A percentile compares a stretch with the other conserved stretches of the same genome.
Evolutionary conservation across 345 rosid species (phyloP).

Genomic region (Dimocarpus longan): DNA sequence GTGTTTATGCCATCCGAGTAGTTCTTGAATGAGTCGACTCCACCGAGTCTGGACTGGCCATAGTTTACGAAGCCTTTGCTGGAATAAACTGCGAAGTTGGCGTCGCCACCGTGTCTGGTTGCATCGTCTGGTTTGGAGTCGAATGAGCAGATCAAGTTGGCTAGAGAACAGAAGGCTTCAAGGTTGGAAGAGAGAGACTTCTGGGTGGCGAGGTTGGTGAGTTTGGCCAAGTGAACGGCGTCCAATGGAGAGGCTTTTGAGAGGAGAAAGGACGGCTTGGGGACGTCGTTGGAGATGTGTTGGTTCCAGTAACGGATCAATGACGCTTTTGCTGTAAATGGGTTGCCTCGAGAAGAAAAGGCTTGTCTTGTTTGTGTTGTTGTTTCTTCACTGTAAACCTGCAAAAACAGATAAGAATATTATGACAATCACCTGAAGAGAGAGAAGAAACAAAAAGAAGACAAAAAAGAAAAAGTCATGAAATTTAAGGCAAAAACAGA

Average conservation of each 20-base stretch:
- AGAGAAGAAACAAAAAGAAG: background rate
- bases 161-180: constrained; percentile 56
- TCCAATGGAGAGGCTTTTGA: constrained; percentile 78
- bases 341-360: constrained; percentile 34
- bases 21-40: constrained; percentile 57
- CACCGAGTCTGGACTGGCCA: constrained; percentile 40
- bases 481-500: constrained; percentile 14
- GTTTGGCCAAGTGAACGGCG: constrained; percentile 46
- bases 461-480: background rate
- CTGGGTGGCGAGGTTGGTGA: constrained; percentile 46
- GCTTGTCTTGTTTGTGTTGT: background rate
- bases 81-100: constrained; percentile 48
- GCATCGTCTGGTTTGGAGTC: constrained; percentile 25
- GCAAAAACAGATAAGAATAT: constrained; percentile 6
- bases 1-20: constrained; percentile 48
- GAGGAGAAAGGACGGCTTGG: constrained; percentile 59
- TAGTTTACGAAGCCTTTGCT: constrained; percentile 50
- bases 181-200: constrained; percentile 50
- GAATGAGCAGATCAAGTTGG: constrained; percentile 57
- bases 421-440: background rate
- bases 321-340: constrained; percentile 72
- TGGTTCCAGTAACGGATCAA: constrained; percentile 84
- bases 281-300: constrained; percentile 44
- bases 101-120: constrained; percentile 27
- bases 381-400: constrained; percentile 20